Evolutionary conservation across 2,329 filamentous ascomycete species (phyloP), one percentile per base, ranked within the genome.

Genomic region (Trichothecium sympodiale): DNA sequence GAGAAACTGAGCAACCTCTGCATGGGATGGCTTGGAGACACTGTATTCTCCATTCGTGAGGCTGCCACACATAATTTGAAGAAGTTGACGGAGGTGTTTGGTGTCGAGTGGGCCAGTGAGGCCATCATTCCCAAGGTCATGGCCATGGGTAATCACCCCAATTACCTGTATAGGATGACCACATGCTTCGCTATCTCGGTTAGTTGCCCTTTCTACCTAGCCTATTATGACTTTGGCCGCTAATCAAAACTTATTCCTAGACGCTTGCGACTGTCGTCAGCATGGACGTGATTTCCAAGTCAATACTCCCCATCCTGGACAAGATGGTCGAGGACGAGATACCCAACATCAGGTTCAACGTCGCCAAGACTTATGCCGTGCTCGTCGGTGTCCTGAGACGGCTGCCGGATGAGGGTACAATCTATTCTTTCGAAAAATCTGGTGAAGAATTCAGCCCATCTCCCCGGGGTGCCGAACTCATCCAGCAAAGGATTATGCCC

Each of bases 161-260:
- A 98, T 67, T 98, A 98, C 59, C 80, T 98, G 36, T 98, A 98
- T 73, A 77, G 91, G 57, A 98, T 98, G 91, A 98, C 91, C 8
- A 98, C 91, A n/a, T 96, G 89, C 66, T 98, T 98, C 59, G 91
- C 91, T 43, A 93, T 98, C 47, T 89, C 87, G 50, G 91, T 98
- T 73, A 69, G 84, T 74, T 17, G 5, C 17, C 2, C 16, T 15
- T 27, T 29, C 26, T 15, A 17, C 23, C 10, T 10, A 10, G 10
- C n/a, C 29, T 35, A 4, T 14, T 15, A 18, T 7, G 5, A 8
- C 6, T 34, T 17, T 16, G n/a, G 5, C 20, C 10, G 15, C 12
- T 17, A 13, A 14, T 12, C 50, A 62, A 46, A 43, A 45, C 15
- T 15, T 28, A 40, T 29, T 15, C 27, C 2, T 33, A 98, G 91